These are phyloP conservation scores for Setomelanomma holmii DNA, from an alignment of 2,329 filamentous ascomycete genomes.

Conservation along the genomic window DNA sequence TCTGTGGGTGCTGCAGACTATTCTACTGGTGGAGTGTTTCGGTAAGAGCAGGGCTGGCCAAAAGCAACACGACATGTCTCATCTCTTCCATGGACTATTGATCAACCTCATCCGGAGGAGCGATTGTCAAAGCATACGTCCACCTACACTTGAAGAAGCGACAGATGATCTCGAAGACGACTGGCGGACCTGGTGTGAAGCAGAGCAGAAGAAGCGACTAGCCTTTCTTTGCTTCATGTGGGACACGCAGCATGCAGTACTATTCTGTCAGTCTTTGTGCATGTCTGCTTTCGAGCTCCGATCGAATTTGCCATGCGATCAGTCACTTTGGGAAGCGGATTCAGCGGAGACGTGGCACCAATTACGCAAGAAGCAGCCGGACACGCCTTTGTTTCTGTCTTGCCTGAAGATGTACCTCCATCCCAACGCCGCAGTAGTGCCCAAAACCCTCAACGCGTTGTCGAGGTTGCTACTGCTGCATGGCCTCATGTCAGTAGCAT, in stretches of 20 bases:
- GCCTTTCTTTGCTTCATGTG: constrained; percentile 70
- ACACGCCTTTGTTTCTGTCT: constrained; percentile 56
- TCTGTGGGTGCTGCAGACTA: constrained; percentile 67
- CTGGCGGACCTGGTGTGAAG: constrained; percentile 63
- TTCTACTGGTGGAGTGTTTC: constrained; percentile 69
- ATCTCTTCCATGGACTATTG: constrained; percentile 64
- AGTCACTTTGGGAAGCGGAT: constrained; percentile 64
- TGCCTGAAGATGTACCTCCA: constrained; percentile 65
- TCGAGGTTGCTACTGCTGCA: constrained; percentile 65
- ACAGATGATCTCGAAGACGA: constrained; percentile 52
- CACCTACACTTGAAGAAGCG: constrained; percentile 43
- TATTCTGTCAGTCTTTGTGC: constrained; percentile 71
- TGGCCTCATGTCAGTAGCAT: constrained; percentile 68
- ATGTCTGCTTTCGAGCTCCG: constrained; percentile 71
- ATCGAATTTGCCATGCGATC: constrained; percentile 62
- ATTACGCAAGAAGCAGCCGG: constrained; percentile 48
- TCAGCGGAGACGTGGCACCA: constrained; percentile 61
- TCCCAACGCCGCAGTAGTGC: constrained; percentile 42
- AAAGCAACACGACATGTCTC: constrained; percentile 69
- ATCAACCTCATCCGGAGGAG: constrained; percentile 64
- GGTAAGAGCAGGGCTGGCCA: constrained; percentile 69
- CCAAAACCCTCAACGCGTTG: constrained; percentile 57
- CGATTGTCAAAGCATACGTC: constrained; percentile 57
- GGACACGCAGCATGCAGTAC: constrained; percentile 69
- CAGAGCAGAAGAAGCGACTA: constrained; percentile 65